These are phyloP conservation scores for Blastocladiella emersonii DNA, from an alignment of 371 early-diverging fungal species.

Conservation along the genomic window DNA sequence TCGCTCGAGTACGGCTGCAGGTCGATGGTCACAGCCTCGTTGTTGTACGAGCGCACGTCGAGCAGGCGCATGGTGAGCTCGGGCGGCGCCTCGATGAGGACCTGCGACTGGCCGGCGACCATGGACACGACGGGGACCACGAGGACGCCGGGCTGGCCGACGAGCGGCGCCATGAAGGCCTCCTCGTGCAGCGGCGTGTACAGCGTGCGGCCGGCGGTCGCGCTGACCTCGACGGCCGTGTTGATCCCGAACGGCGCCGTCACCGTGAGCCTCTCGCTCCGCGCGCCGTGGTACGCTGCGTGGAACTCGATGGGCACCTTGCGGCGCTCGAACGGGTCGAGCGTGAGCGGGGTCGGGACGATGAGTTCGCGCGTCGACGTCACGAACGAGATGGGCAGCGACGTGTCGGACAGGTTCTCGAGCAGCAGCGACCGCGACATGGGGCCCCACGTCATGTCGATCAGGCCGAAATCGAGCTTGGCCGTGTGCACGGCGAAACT, in stretches of 20 bases:
- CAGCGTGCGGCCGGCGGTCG: constrained; percentile 24
- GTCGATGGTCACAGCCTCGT: background rate
- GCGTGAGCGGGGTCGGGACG: constrained; percentile 14
- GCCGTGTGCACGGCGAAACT: constrained; percentile 20
- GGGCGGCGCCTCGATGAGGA: background rate
- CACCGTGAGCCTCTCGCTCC: constrained; percentile 19
- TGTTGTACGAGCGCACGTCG: background rate
- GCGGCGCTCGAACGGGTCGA: constrained; percentile 17
- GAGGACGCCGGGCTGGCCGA: constrained; percentile 5
- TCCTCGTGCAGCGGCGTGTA: constrained; percentile 22
- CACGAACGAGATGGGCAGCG: constrained; percentile 16
- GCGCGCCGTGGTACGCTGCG: constrained; percentile 18
- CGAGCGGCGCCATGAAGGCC: constrained; percentile 18
- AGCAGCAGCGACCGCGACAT: constrained; percentile 13
- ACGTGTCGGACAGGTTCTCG: constrained; percentile 16
- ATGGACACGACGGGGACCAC: constrained; percentile 25
- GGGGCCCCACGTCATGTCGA: constrained; percentile 26
- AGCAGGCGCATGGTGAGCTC: background rate
- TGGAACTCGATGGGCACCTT: constrained; percentile 16
- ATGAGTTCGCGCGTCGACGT: constrained; percentile 21
- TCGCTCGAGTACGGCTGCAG: background rate
- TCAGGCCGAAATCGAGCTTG: constrained; percentile 32
- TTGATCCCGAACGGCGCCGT: constrained; percentile 16
- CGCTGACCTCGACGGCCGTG: constrained; percentile 11
- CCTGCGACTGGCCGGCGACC: background rate